phyloP scores from a whole-genome alignment of 345 rosid species.

The Brassica incana region DNA sequence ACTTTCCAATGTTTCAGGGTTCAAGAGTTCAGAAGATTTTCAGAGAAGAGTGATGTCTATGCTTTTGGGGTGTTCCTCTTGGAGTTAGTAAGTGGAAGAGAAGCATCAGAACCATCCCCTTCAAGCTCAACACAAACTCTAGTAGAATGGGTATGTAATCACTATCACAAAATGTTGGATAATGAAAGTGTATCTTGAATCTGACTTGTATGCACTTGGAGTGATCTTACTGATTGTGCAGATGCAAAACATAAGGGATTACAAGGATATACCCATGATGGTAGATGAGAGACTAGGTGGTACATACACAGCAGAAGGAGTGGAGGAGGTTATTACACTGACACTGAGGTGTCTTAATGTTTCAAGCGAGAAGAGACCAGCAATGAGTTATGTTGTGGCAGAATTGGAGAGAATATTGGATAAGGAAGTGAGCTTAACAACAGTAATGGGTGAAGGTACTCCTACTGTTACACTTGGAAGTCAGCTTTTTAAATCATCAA shows the following conservation, averaged over 20 bases:
- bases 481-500: constrained; percentile 65
- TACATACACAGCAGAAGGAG: constrained; percentile 77
- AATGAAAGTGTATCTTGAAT: constrained; percentile 10
- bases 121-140: constrained; percentile 60
- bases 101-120: constrained; percentile 60
- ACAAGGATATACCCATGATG: constrained; percentile 46
- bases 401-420: constrained; percentile 78
- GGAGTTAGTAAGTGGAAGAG: constrained; percentile 75
- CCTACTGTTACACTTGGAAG: constrained; percentile 85
- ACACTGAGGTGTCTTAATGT: constrained; percentile 57
- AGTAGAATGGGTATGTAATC: constrained; percentile 74
- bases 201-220: constrained; percentile 21
- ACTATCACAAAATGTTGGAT: neutral
- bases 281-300: constrained; percentile 68
- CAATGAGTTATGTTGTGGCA: constrained; percentile 65
- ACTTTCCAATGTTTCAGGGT: constrained; percentile 49
- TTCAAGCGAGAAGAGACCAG: constrained; percentile 82
- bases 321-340: constrained; percentile 69
- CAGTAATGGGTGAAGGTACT: constrained; percentile 83
- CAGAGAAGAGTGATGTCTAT: constrained; percentile 86
- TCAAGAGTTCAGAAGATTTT: constrained; percentile 76
- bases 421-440: constrained; percentile 79
- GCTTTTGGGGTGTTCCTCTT: constrained; percentile 92
- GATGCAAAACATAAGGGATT: constrained; percentile 64
- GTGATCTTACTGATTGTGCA: constrained; percentile 28